Conservation (phyloP, 331 rosid species). For the Quercus lobata region DNA sequence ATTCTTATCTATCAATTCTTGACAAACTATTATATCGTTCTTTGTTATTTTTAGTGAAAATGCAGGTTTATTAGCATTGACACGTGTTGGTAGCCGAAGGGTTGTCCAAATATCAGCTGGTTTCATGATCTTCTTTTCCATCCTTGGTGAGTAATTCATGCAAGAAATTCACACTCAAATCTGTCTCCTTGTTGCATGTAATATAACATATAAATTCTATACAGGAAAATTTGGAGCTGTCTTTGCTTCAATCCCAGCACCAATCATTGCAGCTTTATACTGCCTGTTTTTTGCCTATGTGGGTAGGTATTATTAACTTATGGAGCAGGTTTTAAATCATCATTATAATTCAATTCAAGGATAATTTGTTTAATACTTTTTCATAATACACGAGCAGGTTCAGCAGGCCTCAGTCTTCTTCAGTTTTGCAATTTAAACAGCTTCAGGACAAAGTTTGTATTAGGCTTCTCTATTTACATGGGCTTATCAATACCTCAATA, state of each 20-base stretch:
- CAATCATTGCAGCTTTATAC: constrained; percentile 84
- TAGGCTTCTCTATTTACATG: constrained; percentile 64
- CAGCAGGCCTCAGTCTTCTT: constrained; percentile 56
- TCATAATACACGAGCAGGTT: constrained; percentile 34
- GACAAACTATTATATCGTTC: background rate
- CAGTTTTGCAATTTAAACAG: constrained; percentile 67
- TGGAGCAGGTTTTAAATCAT: background rate
- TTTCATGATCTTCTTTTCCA: constrained; percentile 70
- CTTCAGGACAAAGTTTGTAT: constrained; percentile 44
- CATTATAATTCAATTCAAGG: background rate
- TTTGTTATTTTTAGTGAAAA: constrained; percentile 43
- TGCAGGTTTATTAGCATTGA: constrained; percentile 66
- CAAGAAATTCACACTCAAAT: background rate
- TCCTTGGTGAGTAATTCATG: constrained; percentile 40
- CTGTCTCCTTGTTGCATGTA: background rate
- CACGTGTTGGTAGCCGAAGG: constrained; percentile 68
- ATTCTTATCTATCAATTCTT: background rate
- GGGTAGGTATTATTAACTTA: constrained; percentile 47
- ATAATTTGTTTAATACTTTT: background rate
- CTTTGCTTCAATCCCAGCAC: constrained; percentile 93
- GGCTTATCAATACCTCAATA: constrained; percentile 63
- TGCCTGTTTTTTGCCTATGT: constrained; percentile 97
- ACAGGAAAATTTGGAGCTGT: constrained; percentile 95
- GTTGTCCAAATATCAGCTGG: constrained; percentile 70
- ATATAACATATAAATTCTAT: background rate